phyloP scores from a whole-genome alignment of 176 grass and related monocot species.

The Thinopyrum elongatum region DNA sequence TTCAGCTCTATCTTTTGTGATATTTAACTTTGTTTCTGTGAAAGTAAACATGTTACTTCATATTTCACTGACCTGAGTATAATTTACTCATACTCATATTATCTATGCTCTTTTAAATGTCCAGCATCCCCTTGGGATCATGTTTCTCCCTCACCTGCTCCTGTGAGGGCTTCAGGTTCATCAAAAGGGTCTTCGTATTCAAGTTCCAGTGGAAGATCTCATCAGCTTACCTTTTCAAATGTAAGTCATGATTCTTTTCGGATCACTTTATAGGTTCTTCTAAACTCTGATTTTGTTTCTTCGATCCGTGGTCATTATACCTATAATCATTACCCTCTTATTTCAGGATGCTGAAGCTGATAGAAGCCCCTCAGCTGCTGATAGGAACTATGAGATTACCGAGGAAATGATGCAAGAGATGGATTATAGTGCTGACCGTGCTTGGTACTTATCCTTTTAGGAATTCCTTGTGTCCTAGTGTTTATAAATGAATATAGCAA shows the following conservation, averaged over 20 bases:
- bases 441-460: conserved; percentile 65
- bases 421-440: conserved; percentile 91
- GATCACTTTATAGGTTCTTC: not conserved
- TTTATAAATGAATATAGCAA: not conserved
- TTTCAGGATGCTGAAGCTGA: conserved; percentile 57
- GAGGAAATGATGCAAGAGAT: conserved; percentile 97
- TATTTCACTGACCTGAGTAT: not conserved
- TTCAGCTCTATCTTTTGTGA: not conserved
- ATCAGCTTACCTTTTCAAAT: conserved; percentile 67
- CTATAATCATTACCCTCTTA: conserved; percentile 18
- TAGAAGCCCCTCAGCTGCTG: conserved; percentile 61
- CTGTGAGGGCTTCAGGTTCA: conserved; percentile 79
- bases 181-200: conserved; percentile 72
- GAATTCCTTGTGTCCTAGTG: not conserved
- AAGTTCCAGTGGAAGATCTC: conserved; percentile 61
- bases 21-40: conserved; percentile 20
- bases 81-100: conserved; percentile 15
- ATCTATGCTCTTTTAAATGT: conserved; percentile 7
- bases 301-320: conserved; percentile 3
- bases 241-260: conserved; percentile 35
- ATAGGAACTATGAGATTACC: conserved; percentile 62
- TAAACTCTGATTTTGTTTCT: conserved; percentile 14
- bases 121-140: conserved; percentile 86
- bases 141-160: conserved; percentile 77
- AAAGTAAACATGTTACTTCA: conserved; percentile 22